Percentiles rank a stretch among this genome's conserved stretches.
phyloP scores from a whole-genome alignment of 257 asterid genomes.

The Solanum ossicruentum region DNA sequence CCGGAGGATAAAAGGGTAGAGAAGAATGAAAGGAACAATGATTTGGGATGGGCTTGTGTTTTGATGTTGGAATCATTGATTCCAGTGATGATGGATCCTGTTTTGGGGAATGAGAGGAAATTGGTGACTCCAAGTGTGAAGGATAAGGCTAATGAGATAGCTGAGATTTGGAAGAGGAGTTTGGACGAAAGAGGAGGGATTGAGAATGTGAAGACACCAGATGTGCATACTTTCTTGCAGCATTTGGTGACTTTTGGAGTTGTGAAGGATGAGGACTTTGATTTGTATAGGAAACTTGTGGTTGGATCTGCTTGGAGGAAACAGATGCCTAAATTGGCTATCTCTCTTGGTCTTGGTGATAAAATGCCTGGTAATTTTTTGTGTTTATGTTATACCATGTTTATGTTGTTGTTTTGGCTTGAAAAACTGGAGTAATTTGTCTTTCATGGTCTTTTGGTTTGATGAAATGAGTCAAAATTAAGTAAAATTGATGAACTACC shows the following conservation, averaged over 20 bases:
- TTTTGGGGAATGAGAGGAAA: constrained; percentile 85
- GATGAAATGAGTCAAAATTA: neutral
- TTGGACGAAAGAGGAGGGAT: constrained; percentile 98
- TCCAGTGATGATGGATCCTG: constrained; percentile 96
- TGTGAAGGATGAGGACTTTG: constrained; percentile 72
- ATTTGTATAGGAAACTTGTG: constrained; percentile 90
- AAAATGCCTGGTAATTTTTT: constrained; percentile 80
- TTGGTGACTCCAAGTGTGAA: constrained; percentile 77
- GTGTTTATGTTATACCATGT: neutral
- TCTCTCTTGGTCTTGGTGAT: constrained; percentile 79
- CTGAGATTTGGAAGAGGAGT: constrained; percentile 93
- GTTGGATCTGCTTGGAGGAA: constrained; percentile 99
- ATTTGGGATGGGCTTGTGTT: constrained; percentile 99
- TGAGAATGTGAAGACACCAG: constrained; percentile 92
- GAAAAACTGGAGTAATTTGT: neutral
- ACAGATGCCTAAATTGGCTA: constrained; percentile 98
- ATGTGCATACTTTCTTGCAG: constrained; percentile 94
- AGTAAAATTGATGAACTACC: neutral
- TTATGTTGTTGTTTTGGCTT: neutral
- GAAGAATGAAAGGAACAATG: constrained; percentile 19
- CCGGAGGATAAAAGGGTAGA: constrained; percentile 44
- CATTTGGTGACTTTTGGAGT: constrained; percentile 96
- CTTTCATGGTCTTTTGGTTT: neutral
- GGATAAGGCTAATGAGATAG: constrained; percentile 79
- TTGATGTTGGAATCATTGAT: constrained; percentile 83